These are phyloP conservation scores for Rosa multiflora DNA, from an alignment of 306 rosid species.

Conservation along the genomic window DNA sequence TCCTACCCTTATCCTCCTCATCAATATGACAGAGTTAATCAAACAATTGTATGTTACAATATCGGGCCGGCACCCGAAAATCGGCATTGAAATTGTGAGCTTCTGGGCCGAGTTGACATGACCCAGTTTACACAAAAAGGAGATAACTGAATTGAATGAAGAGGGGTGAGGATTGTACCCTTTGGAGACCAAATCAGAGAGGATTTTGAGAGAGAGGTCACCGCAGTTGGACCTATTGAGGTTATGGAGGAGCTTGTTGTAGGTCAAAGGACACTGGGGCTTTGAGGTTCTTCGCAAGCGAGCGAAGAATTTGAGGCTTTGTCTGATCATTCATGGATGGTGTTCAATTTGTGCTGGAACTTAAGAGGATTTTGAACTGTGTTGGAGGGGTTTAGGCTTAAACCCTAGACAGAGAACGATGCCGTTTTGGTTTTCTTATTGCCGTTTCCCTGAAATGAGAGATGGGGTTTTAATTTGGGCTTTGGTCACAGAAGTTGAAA, in stretches of 20 bases:
- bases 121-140: conserved; percentile 32
- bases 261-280: conserved; percentile 31
- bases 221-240: conserved; percentile 32
- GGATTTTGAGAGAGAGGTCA: conserved; percentile 30
- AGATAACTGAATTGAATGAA: conserved; percentile 37
- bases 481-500: too few species aligned
- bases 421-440: background rate
- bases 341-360: background rate
- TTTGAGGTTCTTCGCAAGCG: conserved; percentile 26
- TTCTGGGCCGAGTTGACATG: conserved; percentile 12
- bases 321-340: conserved; percentile 31
- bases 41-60: conserved; percentile 39
- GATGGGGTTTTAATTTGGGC: too few species aligned
- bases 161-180: conserved; percentile 38
- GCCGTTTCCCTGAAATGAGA: too few species aligned
- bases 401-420: conserved; percentile 4
- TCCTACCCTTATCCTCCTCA: conserved; percentile 12
- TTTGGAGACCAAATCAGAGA: conserved; percentile 33
- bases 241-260: conserved; percentile 38
- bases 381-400: conserved; percentile 4
- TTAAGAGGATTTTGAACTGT: background rate
- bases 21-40: conserved; percentile 26
- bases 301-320: conserved; percentile 30
- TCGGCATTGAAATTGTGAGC: conserved; percentile 30
- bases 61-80: conserved; percentile 33